phyloP scores from a whole-genome alignment of 2,329 filamentous ascomycete species.

The Venturia carpophila region DNA sequence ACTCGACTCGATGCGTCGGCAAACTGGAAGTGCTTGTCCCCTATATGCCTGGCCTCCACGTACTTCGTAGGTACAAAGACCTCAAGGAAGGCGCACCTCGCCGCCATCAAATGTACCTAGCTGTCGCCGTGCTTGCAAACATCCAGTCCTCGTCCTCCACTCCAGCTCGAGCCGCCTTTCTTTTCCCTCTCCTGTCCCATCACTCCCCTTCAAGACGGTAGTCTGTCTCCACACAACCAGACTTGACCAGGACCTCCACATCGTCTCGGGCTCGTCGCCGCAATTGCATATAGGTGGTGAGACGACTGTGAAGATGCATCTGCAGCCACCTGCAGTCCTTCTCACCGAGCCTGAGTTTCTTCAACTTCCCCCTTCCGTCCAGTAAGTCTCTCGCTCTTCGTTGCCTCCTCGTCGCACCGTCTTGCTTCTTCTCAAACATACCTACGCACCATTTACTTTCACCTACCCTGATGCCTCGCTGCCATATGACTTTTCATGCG shows the following conservation, averaged over 20 bases:
- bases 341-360: slow-evolving; percentile 10
- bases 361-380: slow-evolving; percentile 7
- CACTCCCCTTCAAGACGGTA: background rate
- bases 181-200: background rate
- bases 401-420: background rate
- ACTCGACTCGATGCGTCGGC: no score
- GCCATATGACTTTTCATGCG: background rate
- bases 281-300: background rate
- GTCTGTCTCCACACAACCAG: slow-evolving; percentile 1
- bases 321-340: slow-evolving; percentile 2
- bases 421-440: background rate
- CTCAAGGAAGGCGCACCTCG: background rate
- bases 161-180: background rate
- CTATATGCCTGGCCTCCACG: background rate
- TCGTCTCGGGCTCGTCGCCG: background rate
- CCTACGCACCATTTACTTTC: background rate
- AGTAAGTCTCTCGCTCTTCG: slow-evolving; percentile 12
- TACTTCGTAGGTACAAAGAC: no score
- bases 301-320: slow-evolving; percentile 4
- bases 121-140: background rate
- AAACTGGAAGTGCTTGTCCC: no score
- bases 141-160: background rate
- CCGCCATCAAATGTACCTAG: background rate
- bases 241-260: background rate
- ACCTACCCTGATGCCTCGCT: background rate